Evolutionary conservation across 2,329 filamentous ascomycete species (phyloP).

Genomic region (Raffaelea arxii): DNA sequence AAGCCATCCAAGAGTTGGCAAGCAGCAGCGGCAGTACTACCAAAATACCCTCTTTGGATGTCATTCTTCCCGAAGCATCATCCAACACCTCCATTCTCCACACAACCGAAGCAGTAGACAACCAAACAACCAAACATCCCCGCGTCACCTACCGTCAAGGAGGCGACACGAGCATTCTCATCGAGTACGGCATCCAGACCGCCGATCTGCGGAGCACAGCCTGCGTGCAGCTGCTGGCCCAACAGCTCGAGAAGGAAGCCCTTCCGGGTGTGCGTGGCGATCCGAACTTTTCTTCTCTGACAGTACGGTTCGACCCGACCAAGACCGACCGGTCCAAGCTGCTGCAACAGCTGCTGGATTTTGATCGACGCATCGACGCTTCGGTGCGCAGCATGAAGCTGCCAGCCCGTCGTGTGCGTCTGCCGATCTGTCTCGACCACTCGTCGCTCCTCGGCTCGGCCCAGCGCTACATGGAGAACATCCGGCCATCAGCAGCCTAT

Average conservation of each 20-base stretch:
- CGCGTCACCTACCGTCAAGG: slow-evolving; percentile 30
- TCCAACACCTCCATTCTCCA: neutral
- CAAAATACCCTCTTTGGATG: neutral
- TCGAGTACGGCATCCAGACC: slow-evolving; percentile 47
- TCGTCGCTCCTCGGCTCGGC: neutral
- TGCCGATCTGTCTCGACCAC: neutral
- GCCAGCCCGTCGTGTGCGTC: neutral
- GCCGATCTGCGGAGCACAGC: slow-evolving; percentile 49
- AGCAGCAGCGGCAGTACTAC: too few relatives aligned
- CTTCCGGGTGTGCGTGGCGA: neutral
- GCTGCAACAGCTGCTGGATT: neutral
- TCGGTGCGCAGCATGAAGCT: neutral
- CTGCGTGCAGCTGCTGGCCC: slow-evolving; percentile 42
- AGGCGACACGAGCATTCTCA: slow-evolving; percentile 41
- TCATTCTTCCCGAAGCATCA: too few relatives aligned
- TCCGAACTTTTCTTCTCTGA: neutral
- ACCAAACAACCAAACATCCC: too few relatives aligned
- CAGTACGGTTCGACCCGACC: neutral
- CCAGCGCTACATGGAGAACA: neutral
- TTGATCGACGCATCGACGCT: neutral
- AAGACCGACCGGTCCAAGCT: neutral
- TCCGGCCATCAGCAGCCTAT: neutral
- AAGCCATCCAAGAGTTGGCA: too few relatives aligned
- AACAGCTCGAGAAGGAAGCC: slow-evolving; percentile 23
- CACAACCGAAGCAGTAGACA: too few relatives aligned